These are phyloP conservation scores for Ogataea minuta DNA, from an alignment of 805 yeast species.

Conservation along the genomic window DNA sequence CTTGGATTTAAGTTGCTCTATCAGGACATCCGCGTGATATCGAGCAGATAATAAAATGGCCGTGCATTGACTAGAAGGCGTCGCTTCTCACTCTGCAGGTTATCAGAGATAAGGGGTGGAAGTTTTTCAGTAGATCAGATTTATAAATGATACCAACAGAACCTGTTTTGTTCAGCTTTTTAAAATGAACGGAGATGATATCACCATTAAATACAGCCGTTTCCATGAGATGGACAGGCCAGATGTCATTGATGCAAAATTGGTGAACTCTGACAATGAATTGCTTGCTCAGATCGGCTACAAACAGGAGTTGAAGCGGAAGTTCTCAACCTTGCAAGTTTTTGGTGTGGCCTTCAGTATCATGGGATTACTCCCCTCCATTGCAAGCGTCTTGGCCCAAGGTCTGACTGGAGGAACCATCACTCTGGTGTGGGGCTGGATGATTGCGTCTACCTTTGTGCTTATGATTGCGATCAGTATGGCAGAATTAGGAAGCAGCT, in stretches of 20 bases:
- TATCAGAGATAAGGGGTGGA: too few species aligned
- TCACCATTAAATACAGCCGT: constrained; percentile 18
- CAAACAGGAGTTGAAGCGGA: constrained; percentile 61
- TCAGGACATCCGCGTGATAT: constrained; percentile 3
- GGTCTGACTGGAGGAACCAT: constrained; percentile 57
- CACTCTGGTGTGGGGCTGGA: constrained; percentile 56
- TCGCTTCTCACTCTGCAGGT: too few species aligned
- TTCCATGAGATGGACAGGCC: constrained; percentile 16
- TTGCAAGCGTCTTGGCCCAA: constrained; percentile 55
- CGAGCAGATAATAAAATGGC: neutral
- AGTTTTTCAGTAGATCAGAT: too few species aligned
- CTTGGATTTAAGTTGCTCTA: constrained; percentile 3
- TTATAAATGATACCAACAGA: too few species aligned
- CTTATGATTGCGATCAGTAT: constrained; percentile 53
- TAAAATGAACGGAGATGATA: constrained; percentile 17
- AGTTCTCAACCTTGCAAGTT: constrained; percentile 54
- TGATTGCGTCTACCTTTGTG: constrained; percentile 46
- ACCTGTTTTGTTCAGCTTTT: too few species aligned
- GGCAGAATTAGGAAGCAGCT: constrained; percentile 60
- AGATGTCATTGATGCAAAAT: constrained; percentile 29
- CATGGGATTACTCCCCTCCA: constrained; percentile 62
- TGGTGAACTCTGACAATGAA: constrained; percentile 31
- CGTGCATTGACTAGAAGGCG: too few species aligned
- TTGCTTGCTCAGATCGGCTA: constrained; percentile 56
- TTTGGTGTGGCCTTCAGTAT: constrained; percentile 65